phyloP scores from a whole-genome alignment of 1,284 basidiomycete genomes.

The Sporisorium sorghi region DNA sequence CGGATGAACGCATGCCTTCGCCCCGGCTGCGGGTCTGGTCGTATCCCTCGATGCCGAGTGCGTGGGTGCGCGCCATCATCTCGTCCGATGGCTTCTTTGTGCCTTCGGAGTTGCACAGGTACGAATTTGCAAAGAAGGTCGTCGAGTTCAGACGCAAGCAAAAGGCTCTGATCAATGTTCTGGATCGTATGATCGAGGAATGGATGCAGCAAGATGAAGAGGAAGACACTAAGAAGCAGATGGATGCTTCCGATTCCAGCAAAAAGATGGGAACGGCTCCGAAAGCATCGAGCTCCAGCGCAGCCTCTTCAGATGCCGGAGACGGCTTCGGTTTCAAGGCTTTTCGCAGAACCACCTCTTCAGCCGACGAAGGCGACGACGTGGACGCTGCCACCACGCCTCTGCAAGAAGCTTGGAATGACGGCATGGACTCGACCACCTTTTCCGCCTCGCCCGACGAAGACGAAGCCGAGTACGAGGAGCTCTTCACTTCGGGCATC shows the following conservation, averaged over 20 bases:
- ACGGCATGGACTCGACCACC: slow-evolving; percentile 31
- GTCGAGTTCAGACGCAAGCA: slow-evolving; percentile 78
- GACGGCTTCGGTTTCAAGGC: slow-evolving; percentile 48
- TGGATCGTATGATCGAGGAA: slow-evolving; percentile 40
- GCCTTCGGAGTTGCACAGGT: slow-evolving; percentile 81
- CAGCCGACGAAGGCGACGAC: slow-evolving; percentile 22
- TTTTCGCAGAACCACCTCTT: slow-evolving; percentile 31
- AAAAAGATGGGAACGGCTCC: slow-evolving; percentile 22
- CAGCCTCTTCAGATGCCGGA: slow-evolving; percentile 29
- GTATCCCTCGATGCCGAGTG: slow-evolving; percentile 73
- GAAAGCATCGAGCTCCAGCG: slow-evolving; percentile 15
- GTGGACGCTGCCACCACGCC: slow-evolving; percentile 31
- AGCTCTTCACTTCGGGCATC: slow-evolving; percentile 81
- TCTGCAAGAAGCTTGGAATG: slow-evolving; percentile 43
- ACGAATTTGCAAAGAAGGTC: slow-evolving; percentile 80
- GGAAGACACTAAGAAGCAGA: not conserved
- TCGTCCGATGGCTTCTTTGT: slow-evolving; percentile 85
- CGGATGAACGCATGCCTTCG: slow-evolving; percentile 33
- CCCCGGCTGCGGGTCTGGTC: slow-evolving; percentile 73
- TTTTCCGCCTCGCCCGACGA: slow-evolving; percentile 41
- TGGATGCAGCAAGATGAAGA: slow-evolving; percentile 37
- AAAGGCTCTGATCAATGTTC: slow-evolving; percentile 58
- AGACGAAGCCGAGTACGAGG: slow-evolving; percentile 66
- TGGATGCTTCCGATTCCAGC: slow-evolving; percentile 6
- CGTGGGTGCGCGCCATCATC: slow-evolving; percentile 81